A percentile compares a stretch with the other conserved stretches of the same genome.
phyloP scores from a whole-genome alignment of 495 filamentous ascomycete species.

The Thozetella sp. region DNA sequence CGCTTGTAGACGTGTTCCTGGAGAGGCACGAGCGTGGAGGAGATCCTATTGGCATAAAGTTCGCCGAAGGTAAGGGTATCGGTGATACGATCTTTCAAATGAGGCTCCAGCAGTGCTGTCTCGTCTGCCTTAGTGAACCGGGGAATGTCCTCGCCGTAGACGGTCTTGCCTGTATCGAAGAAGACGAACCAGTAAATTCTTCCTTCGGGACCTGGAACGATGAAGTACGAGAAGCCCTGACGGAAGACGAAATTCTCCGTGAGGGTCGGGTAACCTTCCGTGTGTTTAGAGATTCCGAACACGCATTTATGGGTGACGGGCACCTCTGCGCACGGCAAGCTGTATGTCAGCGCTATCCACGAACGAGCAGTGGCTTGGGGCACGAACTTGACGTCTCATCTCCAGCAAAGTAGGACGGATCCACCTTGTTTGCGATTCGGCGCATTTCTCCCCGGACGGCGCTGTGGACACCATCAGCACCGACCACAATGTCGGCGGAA shows the following conservation, averaged over 20 bases:
- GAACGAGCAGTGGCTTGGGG: constrained; percentile 53
- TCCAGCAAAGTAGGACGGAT: too few species aligned
- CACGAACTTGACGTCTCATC: constrained; percentile 38
- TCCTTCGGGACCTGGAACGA: constrained; percentile 14
- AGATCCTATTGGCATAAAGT: constrained; percentile 24
- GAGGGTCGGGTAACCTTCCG: constrained; percentile 33
- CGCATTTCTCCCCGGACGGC: constrained; percentile 43
- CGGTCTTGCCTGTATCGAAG: not conserved
- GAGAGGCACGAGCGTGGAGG: constrained; percentile 24
- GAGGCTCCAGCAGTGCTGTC: not conserved
- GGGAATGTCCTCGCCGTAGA: not conserved
- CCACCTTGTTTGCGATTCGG: too few species aligned
- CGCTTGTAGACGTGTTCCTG: constrained; percentile 39
- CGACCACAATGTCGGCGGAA: constrained; percentile 46
- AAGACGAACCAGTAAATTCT: not conserved
- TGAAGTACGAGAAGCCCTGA: constrained; percentile 15
- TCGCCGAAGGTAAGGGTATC: constrained; percentile 33
- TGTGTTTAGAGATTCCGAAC: constrained; percentile 40
- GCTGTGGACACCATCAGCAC: constrained; percentile 51
- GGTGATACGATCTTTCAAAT: constrained; percentile 14
- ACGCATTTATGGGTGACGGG: constrained; percentile 26
- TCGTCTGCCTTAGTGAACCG: not conserved
- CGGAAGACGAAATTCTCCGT: constrained; percentile 39
- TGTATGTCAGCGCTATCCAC: constrained; percentile 27
- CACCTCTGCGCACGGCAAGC: constrained; percentile 19